Conservation (phyloP, 257 asterid species). For the Nicotiana tomentosiformis region DNA sequence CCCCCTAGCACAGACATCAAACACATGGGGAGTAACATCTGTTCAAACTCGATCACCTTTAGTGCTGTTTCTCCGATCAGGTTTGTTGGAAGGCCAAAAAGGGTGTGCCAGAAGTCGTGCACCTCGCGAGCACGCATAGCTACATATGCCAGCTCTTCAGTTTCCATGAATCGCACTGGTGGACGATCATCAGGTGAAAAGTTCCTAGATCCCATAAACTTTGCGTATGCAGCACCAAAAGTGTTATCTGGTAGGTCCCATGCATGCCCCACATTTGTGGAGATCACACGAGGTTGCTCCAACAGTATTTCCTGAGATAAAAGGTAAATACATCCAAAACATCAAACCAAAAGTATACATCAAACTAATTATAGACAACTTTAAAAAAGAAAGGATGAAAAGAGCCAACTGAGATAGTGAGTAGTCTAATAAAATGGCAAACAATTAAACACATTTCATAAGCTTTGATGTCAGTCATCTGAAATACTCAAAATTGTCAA, state of each 20-base stretch:
- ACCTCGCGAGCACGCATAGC: conserved; percentile 98
- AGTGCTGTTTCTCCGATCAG: conserved; percentile 87
- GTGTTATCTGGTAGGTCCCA: conserved; percentile 94
- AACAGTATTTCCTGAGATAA: conserved; percentile 48
- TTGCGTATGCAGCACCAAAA: conserved; percentile 94
- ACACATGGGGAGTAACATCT: conserved; percentile 95
- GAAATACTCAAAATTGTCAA: no score
- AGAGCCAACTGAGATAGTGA: neutral
- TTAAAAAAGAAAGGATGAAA: neutral
- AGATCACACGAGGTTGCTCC: conserved; percentile 88
- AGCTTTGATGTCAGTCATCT: neutral
- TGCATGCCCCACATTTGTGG: conserved; percentile 74
- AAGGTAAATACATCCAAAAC: neutral
- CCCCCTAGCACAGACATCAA: conserved; percentile 83
- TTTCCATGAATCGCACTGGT: conserved; percentile 94
- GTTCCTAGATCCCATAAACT: conserved; percentile 88
- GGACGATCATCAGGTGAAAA: conserved; percentile 96
- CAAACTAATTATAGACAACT: neutral
- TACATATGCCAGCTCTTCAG: conserved; percentile 83
- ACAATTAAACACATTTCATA: neutral
- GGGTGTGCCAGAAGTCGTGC: conserved; percentile 95
- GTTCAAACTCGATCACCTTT: conserved; percentile 90
- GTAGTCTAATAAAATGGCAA: neutral
- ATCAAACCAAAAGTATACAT: neutral
- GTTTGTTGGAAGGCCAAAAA: conserved; percentile 84